A percentile compares a stretch with the other conserved stretches of the same genome.
Evolutionary conservation across 2,329 filamentous ascomycete genomes (phyloP).

Genomic region (Claviceps arundinis): DNA sequence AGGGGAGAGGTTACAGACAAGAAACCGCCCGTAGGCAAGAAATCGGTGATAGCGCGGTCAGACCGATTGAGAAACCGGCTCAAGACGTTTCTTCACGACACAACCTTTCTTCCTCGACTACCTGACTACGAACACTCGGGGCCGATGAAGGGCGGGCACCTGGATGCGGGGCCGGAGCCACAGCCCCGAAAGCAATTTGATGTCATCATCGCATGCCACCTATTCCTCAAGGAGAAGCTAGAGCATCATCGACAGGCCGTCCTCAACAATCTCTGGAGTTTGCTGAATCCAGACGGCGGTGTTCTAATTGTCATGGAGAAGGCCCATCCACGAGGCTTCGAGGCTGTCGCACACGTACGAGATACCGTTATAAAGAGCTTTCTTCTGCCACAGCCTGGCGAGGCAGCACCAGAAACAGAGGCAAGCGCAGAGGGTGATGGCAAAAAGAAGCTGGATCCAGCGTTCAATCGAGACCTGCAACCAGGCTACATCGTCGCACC

Average conservation of each 20-base stretch:
- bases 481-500: conserved; percentile 53
- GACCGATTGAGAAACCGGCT: conserved; percentile 62
- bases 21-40: conserved; percentile 48
- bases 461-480: conserved; percentile 33
- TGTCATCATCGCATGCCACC: conserved; percentile 78
- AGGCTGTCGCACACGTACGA: conserved; percentile 76
- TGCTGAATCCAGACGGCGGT: conserved; percentile 73
- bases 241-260: conserved; percentile 65
- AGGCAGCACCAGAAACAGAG: conserved; percentile 19
- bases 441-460: conserved; percentile 21
- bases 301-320: conserved; percentile 83
- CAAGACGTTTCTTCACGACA: conserved; percentile 69
- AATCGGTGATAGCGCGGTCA: conserved; percentile 68
- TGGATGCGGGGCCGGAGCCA: conserved; percentile 43
- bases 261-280: conserved; percentile 78
- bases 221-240: conserved; percentile 62
- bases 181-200: conserved; percentile 69
- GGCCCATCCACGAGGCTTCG: conserved; percentile 81
- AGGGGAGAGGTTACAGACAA: conserved; percentile 27
- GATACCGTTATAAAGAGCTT: conserved; percentile 64
- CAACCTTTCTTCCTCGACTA: conserved; percentile 82
- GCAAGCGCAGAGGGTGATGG: too few species aligned
- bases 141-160: conserved; percentile 41
- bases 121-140: conserved; percentile 67
- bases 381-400: conserved; percentile 40